Percentiles rank a stretch among this genome's conserved stretches.
phyloP scores from a whole-genome alignment of 345 rosid species.

The Fremontodendron californicum region DNA sequence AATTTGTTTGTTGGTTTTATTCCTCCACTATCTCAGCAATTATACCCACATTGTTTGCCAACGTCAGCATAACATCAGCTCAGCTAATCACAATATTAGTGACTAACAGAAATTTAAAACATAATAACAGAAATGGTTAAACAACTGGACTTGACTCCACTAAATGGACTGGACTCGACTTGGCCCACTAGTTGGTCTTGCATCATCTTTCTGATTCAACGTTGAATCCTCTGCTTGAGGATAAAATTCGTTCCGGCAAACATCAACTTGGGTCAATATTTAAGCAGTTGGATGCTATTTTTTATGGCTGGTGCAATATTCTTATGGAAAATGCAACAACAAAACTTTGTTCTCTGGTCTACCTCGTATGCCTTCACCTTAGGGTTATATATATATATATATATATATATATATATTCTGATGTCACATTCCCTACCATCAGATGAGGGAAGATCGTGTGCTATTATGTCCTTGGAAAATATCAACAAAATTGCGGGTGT shows the following conservation, averaged over 20 bases:
- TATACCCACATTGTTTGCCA: too few relatives aligned
- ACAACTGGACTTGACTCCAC: too few relatives aligned
- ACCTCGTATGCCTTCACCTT: constrained; percentile 75
- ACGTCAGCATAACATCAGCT: too few relatives aligned
- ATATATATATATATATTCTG: too few relatives aligned
- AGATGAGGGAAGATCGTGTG: constrained; percentile 52
- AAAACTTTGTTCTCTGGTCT: constrained; percentile 61
- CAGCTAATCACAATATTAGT: too few relatives aligned
- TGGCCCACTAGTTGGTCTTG: too few relatives aligned
- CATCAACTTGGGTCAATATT: constrained; percentile 67
- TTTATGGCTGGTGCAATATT: constrained; percentile 71
- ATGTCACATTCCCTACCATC: constrained; percentile 48
- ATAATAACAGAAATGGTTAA: too few relatives aligned
- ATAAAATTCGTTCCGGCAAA: constrained; percentile 60
- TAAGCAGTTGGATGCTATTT: constrained; percentile 65
- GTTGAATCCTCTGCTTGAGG: constrained; percentile 50
- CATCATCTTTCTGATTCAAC: constrained; percentile 45
- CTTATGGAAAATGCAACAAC: constrained; percentile 67
- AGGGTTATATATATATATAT: constrained; percentile 97
- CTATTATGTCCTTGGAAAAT: constrained; percentile 66
- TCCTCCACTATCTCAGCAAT: too few relatives aligned
- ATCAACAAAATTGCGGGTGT: constrained; percentile 48
- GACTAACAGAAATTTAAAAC: too few relatives aligned
- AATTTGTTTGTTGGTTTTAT: too few relatives aligned
- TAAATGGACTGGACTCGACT: too few relatives aligned